Percentiles rank a stretch among this genome's conserved stretches.
phyloP scores from a whole-genome alignment of 805 yeast genomes.

The Candida tallmaniae region DNA sequence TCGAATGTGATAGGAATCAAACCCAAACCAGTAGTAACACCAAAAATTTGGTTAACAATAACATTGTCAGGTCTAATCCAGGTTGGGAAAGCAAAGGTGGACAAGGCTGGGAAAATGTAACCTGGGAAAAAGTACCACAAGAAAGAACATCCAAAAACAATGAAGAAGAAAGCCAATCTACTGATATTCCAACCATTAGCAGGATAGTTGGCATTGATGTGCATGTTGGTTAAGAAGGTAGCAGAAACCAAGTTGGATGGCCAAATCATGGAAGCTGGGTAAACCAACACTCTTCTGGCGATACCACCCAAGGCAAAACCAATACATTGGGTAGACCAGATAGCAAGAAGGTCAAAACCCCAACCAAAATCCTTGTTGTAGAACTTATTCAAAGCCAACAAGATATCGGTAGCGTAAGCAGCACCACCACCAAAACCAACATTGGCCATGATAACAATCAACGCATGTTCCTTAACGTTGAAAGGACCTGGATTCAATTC shows the following conservation, averaged over 20 bases:
- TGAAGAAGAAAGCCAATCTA: conserved; percentile 11
- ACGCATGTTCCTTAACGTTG: conserved; percentile 20
- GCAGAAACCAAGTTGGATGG: conserved; percentile 59
- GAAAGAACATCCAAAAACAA: conserved; percentile 24
- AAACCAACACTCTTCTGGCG: conserved; percentile 53
- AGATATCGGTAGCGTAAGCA: conserved; percentile 53
- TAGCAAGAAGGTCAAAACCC: conserved; percentile 24
- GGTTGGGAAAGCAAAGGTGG: conserved; percentile 58
- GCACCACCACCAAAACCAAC: conserved; percentile 14
- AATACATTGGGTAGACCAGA: conserved; percentile 51
- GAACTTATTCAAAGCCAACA: conserved; percentile 47
- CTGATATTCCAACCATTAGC: conserved; percentile 36
- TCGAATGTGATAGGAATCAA: conserved; percentile 45
- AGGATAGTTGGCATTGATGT: conserved; percentile 47
- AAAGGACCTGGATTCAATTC: conserved; percentile 20
- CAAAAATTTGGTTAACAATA: conserved; percentile 62
- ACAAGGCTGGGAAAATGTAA: conserved; percentile 52
- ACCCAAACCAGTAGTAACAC: conserved; percentile 58
- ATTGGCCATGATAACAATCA: conserved; percentile 17
- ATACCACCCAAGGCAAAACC: conserved; percentile 70
- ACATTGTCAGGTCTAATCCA: conserved; percentile 64
- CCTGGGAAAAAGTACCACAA: conserved; percentile 61
- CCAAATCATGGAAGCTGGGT: conserved; percentile 68
- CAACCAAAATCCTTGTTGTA: conserved; percentile 32
- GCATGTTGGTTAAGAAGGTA: conserved; percentile 26